A percentile compares a stretch with the other conserved stretches of the same genome.
phyloP scores from a whole-genome alignment of 2,329 filamentous ascomycete genomes.

The Setomelanomma holmii region DNA sequence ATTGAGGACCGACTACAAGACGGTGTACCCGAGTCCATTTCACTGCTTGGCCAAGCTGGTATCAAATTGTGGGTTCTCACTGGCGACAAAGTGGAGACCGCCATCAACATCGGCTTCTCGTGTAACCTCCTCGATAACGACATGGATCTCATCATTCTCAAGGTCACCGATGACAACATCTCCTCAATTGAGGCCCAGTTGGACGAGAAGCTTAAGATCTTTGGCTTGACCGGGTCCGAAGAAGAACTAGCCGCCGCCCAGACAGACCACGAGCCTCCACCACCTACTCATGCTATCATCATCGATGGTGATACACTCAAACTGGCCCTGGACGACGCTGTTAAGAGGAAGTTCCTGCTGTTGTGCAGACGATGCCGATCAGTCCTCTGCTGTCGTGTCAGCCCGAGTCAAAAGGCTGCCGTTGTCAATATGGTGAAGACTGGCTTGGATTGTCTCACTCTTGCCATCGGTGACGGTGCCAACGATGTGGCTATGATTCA shows the following conservation, averaged over 20 bases:
- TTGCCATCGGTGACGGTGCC: conserved; percentile 87
- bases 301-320: conserved; percentile 95
- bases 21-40: conserved; percentile 94
- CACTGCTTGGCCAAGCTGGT: conserved; percentile 86
- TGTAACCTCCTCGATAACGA: conserved; percentile 97
- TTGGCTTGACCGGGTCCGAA: conserved; percentile 82
- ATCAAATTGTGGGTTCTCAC: conserved; percentile 99
- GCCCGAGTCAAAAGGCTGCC: conserved; percentile 95
- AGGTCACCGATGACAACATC: conserved; percentile 77
- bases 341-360: conserved; percentile 92
- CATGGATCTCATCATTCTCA: conserved; percentile 94
- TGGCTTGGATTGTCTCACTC: conserved; percentile 93
- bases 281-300: conserved; percentile 87
- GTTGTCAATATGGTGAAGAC: conserved; percentile 96
- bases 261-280: conserved; percentile 84
- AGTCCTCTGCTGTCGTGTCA: conserved; percentile 96
- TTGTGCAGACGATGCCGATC: conserved; percentile 97
- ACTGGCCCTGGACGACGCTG: conserved; percentile 78
- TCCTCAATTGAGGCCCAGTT: conserved; percentile 72
- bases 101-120: conserved; percentile 99
- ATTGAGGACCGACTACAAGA: conserved; percentile 98
- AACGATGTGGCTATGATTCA: conserved; percentile 96
- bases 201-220: conserved; percentile 73
- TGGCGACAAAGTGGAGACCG: conserved; percentile 98
- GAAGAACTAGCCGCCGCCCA: conserved; percentile 82